Percentiles rank a stretch among this genome's conserved stretches.
These are phyloP conservation scores for Agastache rugosa DNA, from an alignment of 257 asterid genomes.

Conservation along the genomic window DNA sequence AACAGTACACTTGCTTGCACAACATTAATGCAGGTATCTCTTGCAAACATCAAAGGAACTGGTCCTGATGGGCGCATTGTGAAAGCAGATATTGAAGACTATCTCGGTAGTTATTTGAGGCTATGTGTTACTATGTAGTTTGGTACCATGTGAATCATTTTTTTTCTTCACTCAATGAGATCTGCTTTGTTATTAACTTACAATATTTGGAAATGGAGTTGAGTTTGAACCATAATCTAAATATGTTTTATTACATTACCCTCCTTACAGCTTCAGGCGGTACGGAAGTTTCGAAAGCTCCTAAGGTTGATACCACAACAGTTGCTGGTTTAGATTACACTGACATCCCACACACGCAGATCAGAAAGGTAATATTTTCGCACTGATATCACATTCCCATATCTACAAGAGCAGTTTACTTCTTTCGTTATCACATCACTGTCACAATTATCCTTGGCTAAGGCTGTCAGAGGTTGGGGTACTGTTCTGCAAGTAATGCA, in stretches of 20 bases:
- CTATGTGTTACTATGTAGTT: constrained; percentile 5
- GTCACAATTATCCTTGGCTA: constrained; percentile 17
- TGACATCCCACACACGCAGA: constrained; percentile 88
- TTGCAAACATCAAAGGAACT: constrained; percentile 85
- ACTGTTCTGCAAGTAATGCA: constrained; percentile 16
- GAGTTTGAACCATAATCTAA: constrained; percentile 19
- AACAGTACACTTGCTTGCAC: not conserved
- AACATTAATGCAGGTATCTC: constrained; percentile 64
- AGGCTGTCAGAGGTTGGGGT: constrained; percentile 8
- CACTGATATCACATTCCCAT: constrained; percentile 25
- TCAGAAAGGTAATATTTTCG: constrained; percentile 75
- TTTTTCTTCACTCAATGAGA: constrained; percentile 5
- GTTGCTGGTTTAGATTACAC: constrained; percentile 64
- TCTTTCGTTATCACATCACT: constrained; percentile 22
- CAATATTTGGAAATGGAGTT: not conserved
- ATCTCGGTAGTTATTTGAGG: constrained; percentile 67
- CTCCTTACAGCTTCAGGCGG: constrained; percentile 71
- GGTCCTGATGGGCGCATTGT: constrained; percentile 96
- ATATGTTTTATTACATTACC: constrained; percentile 42
- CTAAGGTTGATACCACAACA: constrained; percentile 54
- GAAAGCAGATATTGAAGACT: constrained; percentile 94
- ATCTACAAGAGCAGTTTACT: constrained; percentile 24
- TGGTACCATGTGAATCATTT: constrained; percentile 11
- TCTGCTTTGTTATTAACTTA: not conserved
- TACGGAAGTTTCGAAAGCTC: constrained; percentile 66